Evolutionary conservation across 371 early-diverging fungal genomes (phyloP), one percentile per base, ranked within the genome.

Genomic region (Blakeslea trispora): DNA sequence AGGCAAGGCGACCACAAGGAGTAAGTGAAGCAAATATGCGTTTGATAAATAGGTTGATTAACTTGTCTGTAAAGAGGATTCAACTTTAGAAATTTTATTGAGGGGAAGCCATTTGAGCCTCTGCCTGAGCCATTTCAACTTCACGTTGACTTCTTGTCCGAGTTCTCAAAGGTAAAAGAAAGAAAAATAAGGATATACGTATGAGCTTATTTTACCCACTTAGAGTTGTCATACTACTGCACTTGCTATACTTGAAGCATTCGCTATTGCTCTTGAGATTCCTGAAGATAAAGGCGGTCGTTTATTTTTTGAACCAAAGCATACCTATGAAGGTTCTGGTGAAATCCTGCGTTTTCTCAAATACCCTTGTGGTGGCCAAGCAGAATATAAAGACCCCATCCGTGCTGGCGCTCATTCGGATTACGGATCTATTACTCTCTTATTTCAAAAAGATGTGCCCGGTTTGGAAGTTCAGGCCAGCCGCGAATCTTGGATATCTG

Each of bases 401-500:
- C 55, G 85, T 37, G 88, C 88, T 8, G 88, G 62, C 48, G 77
- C 75, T 49, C 85, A 86, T 44, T 79, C 85, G 2, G 90, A 90
- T 63, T 90, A 89, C 60, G 92, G 92, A 11, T 79, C 83, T 1
- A 64, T 89, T 45, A 90, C 92, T 1, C 59, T 91, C 13, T 61
- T 90, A 49, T 87, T 89, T 64, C 89, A 89, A 70, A 81, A 82
- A 59, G 83, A 87, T 45, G 77, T 84, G 28, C 80, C 81, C 11
- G 92, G 92, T 13, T 73, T 91, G 7, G 87, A 91, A 55, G 77
- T 77, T 1, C 81, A 81, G 51, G 73, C 79, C 1, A 70, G 72
- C 31, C 71, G 81, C 17, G 58, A 65, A 6, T 64, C 75, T 19
- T 91, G 87, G 85, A 75, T 89, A 11, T 69, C 84, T 0, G 90